Evolutionary conservation across 352 stramenopile genomes (phyloP), one percentile per base, ranked within the genome.

Genomic region (Pythium grandisporangium): DNA sequence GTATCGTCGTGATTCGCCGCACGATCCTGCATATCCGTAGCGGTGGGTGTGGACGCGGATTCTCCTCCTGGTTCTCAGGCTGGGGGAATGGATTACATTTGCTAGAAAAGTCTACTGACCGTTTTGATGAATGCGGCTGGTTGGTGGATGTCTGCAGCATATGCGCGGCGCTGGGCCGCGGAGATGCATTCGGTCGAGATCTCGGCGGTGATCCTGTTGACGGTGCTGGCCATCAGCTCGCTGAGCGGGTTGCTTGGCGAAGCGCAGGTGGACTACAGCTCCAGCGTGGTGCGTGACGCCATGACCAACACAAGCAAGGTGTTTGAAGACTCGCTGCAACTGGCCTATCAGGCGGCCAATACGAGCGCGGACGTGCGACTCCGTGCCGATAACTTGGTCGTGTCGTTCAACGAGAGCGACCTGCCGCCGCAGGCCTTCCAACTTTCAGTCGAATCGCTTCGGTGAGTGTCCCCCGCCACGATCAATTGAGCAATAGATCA

Each of bases 261-360:
- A 51, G 77, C 71, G 22, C 77, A 91, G 39, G 72, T 88, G 22
- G 74, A 91, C 55, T 91, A 91, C 68, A 86, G 74, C 40, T 69
- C 75, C n/a, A 63, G 76, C 7, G 61, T 85, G 23, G 61, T 88
- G 42, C 61, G 65, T 30, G 63, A 83, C 38, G 77, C 72, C 16
- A 85, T 91, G 74, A 65, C 58, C 29, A 91, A 91, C 48, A 66
- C 62, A 3, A 88, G 71, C 32, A 34, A 66, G 23, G 47, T 66
- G 32, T 87, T 91, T 30, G 43, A 56, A 17, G 45, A 61, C 11
- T 54, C 70, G 13, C 70, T 70, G 29, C 37, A 50, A 1, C 30
- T 83, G 20, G 61, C 60, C 6, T 37, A 30, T 1, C 38, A 78
- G 16, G 62, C 53, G 27, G 36, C 61, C 4, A 39, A 59, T 25